These are phyloP conservation scores for Cardamine chenopodiifolia DNA, from an alignment of 345 rosid species.

Conservation along the genomic window DNA sequence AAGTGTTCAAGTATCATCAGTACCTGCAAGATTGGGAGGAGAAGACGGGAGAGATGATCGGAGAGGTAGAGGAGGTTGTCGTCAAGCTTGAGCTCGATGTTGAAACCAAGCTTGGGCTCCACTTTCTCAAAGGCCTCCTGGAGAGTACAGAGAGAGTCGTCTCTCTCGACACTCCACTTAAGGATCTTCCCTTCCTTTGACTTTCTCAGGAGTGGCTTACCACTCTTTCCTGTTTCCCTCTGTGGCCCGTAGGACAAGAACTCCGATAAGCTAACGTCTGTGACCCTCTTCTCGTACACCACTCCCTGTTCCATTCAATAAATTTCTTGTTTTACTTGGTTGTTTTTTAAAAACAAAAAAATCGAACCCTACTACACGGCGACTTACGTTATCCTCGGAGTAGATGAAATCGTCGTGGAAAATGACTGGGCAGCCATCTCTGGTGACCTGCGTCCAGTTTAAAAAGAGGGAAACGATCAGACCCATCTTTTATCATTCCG, in stretches of 20 bases:
- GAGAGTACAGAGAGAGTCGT: slow-evolving; percentile 77
- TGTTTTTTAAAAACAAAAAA: no score
- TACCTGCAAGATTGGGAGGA: slow-evolving; percentile 55
- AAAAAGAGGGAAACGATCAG: not conserved
- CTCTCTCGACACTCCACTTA: slow-evolving; percentile 67
- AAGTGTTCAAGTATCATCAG: no score
- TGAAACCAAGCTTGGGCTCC: slow-evolving; percentile 72
- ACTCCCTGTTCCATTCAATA: slow-evolving; percentile 52
- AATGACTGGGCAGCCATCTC: slow-evolving; percentile 88
- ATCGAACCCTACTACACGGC: no score
- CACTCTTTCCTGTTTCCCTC: slow-evolving; percentile 49
- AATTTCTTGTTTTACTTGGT: no score
- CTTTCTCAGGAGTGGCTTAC: slow-evolving; percentile 69
- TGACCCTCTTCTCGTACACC: slow-evolving; percentile 75
- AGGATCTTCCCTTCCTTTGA: slow-evolving; percentile 72
- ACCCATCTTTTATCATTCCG: not conserved
- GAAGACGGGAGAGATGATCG: slow-evolving; percentile 59
- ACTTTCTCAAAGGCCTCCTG: slow-evolving; percentile 81
- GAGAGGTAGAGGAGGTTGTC: slow-evolving; percentile 67
- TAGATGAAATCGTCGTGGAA: slow-evolving; percentile 87
- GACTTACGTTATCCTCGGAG: slow-evolving; percentile 38
- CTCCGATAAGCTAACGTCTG: slow-evolving; percentile 69
- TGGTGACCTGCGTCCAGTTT: slow-evolving; percentile 67
- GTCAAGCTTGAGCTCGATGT: slow-evolving; percentile 89
- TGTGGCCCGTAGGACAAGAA: slow-evolving; percentile 80